Evolutionary conservation across 495 filamentous ascomycete genomes (phyloP).

Genomic region (Penicillium chermesinum): DNA sequence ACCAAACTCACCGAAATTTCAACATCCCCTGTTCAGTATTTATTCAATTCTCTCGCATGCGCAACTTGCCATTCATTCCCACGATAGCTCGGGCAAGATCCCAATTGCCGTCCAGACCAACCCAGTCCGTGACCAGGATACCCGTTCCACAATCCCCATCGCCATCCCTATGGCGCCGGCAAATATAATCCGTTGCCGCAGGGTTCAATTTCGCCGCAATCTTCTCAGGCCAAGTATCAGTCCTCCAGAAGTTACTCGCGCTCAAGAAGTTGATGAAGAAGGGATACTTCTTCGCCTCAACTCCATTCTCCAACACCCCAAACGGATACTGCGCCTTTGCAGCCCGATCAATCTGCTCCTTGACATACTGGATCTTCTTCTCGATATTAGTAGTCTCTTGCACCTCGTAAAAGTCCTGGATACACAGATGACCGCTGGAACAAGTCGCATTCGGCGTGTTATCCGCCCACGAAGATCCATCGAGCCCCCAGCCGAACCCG

Average conservation of each 20-base stretch:
- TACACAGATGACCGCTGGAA: slow-evolving; percentile 68
- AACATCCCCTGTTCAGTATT: not conserved
- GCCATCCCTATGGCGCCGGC: slow-evolving; percentile 55
- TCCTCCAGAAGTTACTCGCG: slow-evolving; percentile 89
- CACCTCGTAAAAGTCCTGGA: slow-evolving; percentile 96
- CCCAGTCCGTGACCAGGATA: slow-evolving; percentile 90
- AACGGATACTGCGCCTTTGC: slow-evolving; percentile 45
- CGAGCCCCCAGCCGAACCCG: slow-evolving; percentile 70
- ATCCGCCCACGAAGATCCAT: slow-evolving; percentile 80
- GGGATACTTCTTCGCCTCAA: slow-evolving; percentile 46
- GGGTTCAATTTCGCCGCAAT: slow-evolving; percentile 92
- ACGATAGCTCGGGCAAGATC: slow-evolving; percentile 85
- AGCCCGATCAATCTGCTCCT: slow-evolving; percentile 70
- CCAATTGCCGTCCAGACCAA: slow-evolving; percentile 87
- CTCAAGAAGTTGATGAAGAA: slow-evolving; percentile 89
- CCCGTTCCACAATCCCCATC: slow-evolving; percentile 79
- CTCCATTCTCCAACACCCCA: slow-evolving; percentile 26
- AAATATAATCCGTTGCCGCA: slow-evolving; percentile 75
- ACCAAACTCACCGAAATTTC: not conserved
- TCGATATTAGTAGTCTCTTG: slow-evolving; percentile 67
- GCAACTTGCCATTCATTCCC: slow-evolving; percentile 79
- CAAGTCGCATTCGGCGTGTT: slow-evolving; percentile 75
- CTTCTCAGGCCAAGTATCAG: slow-evolving; percentile 87
- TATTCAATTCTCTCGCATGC: slow-evolving; percentile 38
- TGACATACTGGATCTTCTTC: slow-evolving; percentile 70